Percentiles rank a stretch among this genome's conserved stretches.
Evolutionary conservation across 768 basidiomycete genomes (phyloP).

Genomic region (Hygrophorus pudorinus): DNA sequence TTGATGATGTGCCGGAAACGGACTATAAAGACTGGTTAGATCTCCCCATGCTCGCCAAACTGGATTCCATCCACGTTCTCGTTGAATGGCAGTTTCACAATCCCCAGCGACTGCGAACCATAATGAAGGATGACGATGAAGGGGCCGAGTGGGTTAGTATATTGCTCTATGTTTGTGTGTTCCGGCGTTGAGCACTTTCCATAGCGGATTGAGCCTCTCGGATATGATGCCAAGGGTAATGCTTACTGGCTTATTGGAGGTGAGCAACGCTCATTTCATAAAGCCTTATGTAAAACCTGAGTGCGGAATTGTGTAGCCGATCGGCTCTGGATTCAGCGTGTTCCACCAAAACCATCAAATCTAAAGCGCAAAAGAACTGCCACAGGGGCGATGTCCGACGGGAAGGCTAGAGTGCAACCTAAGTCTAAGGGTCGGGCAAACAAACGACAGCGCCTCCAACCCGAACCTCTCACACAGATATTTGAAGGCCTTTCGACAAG

Average conservation of each 20-base stretch:
- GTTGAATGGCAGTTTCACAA: slow-evolving; percentile 87
- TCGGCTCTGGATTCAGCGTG: slow-evolving; percentile 82
- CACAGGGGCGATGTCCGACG: slow-evolving; percentile 5
- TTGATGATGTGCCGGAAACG: slow-evolving; percentile 2
- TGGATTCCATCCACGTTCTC: slow-evolving; percentile 64
- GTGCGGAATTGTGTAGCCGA: slow-evolving; percentile 40
- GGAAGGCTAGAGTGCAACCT: slow-evolving; percentile 9
- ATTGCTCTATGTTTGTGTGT: not conserved
- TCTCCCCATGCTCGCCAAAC: slow-evolving; percentile 59
- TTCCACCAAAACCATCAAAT: slow-evolving; percentile 36
- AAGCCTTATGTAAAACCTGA: not conserved
- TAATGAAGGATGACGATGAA: slow-evolving; percentile 78
- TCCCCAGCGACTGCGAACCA: slow-evolving; percentile 50
- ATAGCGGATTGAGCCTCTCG: slow-evolving; percentile 79
- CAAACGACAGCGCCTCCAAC: slow-evolving; percentile 17
- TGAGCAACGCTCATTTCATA: slow-evolving; percentile 21
- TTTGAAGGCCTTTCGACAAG: too few relatives aligned
- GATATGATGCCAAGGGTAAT: slow-evolving; percentile 69
- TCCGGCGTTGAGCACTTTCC: slow-evolving; percentile 1
- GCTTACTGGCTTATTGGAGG: slow-evolving; percentile 83
- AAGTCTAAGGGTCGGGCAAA: not conserved
- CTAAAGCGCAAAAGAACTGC: slow-evolving; percentile 31
- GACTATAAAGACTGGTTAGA: slow-evolving; percentile 51
- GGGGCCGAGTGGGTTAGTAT: slow-evolving; percentile 63
- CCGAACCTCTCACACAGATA: slow-evolving; percentile 3